Conservation (phyloP, 169 alveolate species). For the Plasmodium ovale region DNA sequence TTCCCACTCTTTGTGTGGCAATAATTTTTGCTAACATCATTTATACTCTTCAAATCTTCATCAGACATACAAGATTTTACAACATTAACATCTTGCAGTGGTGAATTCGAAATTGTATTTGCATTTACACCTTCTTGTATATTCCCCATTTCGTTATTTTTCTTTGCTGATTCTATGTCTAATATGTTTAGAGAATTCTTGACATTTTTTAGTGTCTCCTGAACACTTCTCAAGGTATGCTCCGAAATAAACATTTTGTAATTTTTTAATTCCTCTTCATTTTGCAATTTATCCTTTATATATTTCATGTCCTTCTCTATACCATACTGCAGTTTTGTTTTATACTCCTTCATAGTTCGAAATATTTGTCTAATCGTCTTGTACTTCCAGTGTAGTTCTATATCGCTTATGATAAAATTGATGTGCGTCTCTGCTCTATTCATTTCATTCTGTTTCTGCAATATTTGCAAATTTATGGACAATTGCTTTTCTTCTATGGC, state of each 20-base stretch:
- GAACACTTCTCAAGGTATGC: constrained; percentile 75
- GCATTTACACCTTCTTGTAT: not conserved
- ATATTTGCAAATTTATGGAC: constrained; percentile 58
- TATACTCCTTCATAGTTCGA: constrained; percentile 75
- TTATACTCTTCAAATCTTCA: not conserved
- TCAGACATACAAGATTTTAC: not conserved
- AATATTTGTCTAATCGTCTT: constrained; percentile 72
- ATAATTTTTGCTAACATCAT: not conserved
- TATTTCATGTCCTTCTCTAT: constrained; percentile 74
- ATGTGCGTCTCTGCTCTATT: constrained; percentile 75
- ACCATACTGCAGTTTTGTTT: constrained; percentile 62
- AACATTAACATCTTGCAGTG: not conserved
- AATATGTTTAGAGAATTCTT: constrained; percentile 77
- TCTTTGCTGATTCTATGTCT: constrained; percentile 22
- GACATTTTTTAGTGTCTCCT: constrained; percentile 80
- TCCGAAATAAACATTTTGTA: constrained; percentile 76
- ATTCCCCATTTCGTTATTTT: not conserved
- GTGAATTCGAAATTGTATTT: not conserved
- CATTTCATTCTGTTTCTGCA: constrained; percentile 59
- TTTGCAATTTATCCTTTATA: constrained; percentile 67
- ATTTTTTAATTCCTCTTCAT: constrained; percentile 65
- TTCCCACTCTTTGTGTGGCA: not conserved
- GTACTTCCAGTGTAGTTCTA: constrained; percentile 75
- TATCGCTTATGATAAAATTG: constrained; percentile 64
- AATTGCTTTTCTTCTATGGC: constrained; percentile 71